Conservation (phyloP, 2,329 filamentous ascomycete genomes). For the Pseudogymnoascus sp. region DNA sequence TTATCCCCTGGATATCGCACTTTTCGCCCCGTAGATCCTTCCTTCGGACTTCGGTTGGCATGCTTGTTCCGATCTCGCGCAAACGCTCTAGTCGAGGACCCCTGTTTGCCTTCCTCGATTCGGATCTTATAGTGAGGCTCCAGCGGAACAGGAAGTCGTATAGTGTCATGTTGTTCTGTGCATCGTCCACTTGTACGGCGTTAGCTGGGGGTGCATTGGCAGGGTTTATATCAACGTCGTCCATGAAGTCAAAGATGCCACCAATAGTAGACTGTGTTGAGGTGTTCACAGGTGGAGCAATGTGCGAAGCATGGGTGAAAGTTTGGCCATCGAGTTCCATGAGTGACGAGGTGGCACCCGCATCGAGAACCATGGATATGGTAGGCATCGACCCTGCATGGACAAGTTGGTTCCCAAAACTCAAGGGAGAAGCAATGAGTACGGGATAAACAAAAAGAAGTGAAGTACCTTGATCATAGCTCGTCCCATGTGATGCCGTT, state of each 20-base stretch:
- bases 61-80: constrained; percentile 14
- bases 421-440: neutral
- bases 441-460: constrained; percentile 19
- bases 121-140: constrained; percentile 20
- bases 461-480: constrained; percentile 22
- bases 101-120: constrained; percentile 10
- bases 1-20: constrained; percentile 51
- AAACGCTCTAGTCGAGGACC: constrained; percentile 18
- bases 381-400: constrained; percentile 12
- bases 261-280: neutral
- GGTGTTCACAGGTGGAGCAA: neutral
- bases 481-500: constrained; percentile 17
- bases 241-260: neutral
- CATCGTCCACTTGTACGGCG: constrained; percentile 24
- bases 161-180: constrained; percentile 39
- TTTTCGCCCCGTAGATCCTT: constrained; percentile 44
- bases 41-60: constrained; percentile 28
- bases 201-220: constrained; percentile 21
- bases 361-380: neutral
- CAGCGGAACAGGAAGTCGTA: constrained; percentile 43
- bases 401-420: constrained; percentile 5
- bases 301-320: neutral
- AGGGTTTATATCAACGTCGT: neutral
- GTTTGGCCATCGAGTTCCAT: neutral
- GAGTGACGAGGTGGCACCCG: neutral